Conservation (phyloP, 306 rosid genomes). For the Heteromeles arbutifolia region DNA sequence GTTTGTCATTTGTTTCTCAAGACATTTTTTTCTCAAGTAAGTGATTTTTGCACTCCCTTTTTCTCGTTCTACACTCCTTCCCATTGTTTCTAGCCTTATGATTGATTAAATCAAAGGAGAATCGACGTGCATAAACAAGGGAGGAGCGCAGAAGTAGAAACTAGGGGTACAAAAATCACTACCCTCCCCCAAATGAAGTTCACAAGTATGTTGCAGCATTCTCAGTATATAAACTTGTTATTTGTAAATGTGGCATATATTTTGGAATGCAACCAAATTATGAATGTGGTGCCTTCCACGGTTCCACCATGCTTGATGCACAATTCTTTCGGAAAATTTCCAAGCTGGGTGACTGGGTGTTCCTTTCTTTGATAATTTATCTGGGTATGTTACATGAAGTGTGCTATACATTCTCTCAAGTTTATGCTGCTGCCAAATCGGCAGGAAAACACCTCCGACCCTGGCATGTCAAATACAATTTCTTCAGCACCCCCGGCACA, state of each 20-base stretch:
- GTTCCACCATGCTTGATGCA: not conserved
- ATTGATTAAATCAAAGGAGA: not conserved
- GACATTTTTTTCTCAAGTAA: no score
- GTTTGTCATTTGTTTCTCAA: not conserved
- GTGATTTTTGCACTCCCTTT: no score
- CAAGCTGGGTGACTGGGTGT: not conserved
- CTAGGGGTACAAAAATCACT: not conserved
- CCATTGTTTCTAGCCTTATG: not conserved
- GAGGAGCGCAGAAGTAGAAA: not conserved
- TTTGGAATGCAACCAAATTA: not conserved
- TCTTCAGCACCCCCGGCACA: not conserved
- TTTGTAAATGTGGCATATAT: not conserved
- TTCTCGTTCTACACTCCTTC: no score
- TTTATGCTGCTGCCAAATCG: not conserved
- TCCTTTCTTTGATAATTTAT: slow-evolving; percentile 1
- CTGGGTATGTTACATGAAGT: not conserved
- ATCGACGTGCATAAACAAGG: not conserved
- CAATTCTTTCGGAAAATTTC: not conserved
- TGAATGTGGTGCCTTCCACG: not conserved
- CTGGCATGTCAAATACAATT: not conserved
- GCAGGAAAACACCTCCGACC: not conserved
- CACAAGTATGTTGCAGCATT: not conserved
- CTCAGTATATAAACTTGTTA: not conserved
- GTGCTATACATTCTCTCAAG: not conserved
- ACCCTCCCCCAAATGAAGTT: not conserved